Evolutionary conservation across 2,329 filamentous ascomycete genomes (phyloP).

Genomic region (Apiospora aurea): DNA sequence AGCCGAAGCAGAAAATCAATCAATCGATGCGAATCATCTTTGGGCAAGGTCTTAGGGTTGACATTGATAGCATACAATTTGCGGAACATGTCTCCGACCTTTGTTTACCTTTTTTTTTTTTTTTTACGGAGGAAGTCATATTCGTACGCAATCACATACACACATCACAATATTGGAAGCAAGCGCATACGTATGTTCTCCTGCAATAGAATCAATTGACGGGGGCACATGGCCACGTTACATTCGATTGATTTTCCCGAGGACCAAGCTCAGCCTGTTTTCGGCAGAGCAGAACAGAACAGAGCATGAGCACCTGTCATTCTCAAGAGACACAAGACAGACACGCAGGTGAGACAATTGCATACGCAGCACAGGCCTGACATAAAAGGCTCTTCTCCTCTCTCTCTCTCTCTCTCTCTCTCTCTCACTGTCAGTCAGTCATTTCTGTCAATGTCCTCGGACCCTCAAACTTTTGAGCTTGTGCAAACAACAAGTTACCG

Average conservation of each 20-base stretch:
- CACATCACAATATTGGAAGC: constrained; percentile 3
- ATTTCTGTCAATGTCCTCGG: neutral
- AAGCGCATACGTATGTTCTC: neutral
- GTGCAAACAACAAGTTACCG: neutral
- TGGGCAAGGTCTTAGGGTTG: constrained; percentile 7
- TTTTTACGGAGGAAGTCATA: neutral
- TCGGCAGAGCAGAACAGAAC: neutral
- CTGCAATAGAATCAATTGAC: constrained; percentile 7
- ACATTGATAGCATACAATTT: neutral
- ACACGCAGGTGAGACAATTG: neutral
- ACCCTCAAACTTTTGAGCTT: neutral
- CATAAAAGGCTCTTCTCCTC: neutral
- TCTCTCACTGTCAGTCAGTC: too few species aligned
- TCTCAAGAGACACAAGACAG: neutral
- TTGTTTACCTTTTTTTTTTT: constrained; percentile 14
- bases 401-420: neutral
- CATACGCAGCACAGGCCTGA: neutral
- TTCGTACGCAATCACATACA: neutral
- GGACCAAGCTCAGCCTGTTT: neutral
- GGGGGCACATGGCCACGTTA: constrained; percentile 9
- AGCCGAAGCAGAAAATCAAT: neutral
- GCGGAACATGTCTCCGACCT: constrained; percentile 7
- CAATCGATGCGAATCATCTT: neutral
- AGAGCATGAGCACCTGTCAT: neutral
- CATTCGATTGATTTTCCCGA: constrained; percentile 17